phyloP scores from a whole-genome alignment of 192 early-diverging fungal genomes.

The Oehlia diaphana region DNA sequence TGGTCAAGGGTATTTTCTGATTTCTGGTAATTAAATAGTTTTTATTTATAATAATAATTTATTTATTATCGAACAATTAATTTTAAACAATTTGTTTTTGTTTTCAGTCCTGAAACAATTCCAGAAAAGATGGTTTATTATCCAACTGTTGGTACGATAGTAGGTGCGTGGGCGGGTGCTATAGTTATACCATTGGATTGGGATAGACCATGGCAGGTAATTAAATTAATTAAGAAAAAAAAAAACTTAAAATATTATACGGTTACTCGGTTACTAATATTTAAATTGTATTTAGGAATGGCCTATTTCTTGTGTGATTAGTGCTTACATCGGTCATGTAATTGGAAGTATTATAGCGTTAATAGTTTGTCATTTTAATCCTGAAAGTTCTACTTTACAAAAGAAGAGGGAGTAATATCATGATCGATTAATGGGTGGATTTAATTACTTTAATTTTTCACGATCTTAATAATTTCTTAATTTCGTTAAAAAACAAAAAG shows the following conservation, averaged over 20 bases:
- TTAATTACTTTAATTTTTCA: too few relatives aligned
- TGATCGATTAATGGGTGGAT: too few relatives aligned
- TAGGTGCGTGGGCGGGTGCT: slow-evolving; percentile 50
- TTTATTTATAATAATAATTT: too few relatives aligned
- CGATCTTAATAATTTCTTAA: too few relatives aligned
- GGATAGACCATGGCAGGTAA: slow-evolving; percentile 49
- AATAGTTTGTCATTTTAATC: slow-evolving; percentile 16
- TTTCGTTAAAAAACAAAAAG: too few relatives aligned
- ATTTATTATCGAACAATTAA: too few relatives aligned
- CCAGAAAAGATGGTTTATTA: slow-evolving; percentile 42
- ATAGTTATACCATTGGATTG: slow-evolving; percentile 50
- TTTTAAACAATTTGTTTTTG: slow-evolving; percentile 4
- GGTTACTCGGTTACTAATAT: too few relatives aligned
- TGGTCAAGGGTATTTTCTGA: slow-evolving; percentile 38
- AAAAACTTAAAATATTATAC: too few relatives aligned
- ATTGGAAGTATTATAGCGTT: slow-evolving; percentile 29
- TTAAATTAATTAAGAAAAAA: background rate
- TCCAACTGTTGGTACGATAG: slow-evolving; percentile 32
- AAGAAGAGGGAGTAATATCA: slow-evolving; percentile 7
- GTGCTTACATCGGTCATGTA: slow-evolving; percentile 38
- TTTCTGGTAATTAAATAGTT: background rate
- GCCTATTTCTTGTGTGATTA: slow-evolving; percentile 45
- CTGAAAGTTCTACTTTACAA: slow-evolving; percentile 8
- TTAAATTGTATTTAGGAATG: slow-evolving; percentile 30
- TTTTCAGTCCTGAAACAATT: slow-evolving; percentile 35